Evolutionary conservation across 176 grass and related monocot genomes (phyloP).

Genomic region (Bonia amplexicaulis): DNA sequence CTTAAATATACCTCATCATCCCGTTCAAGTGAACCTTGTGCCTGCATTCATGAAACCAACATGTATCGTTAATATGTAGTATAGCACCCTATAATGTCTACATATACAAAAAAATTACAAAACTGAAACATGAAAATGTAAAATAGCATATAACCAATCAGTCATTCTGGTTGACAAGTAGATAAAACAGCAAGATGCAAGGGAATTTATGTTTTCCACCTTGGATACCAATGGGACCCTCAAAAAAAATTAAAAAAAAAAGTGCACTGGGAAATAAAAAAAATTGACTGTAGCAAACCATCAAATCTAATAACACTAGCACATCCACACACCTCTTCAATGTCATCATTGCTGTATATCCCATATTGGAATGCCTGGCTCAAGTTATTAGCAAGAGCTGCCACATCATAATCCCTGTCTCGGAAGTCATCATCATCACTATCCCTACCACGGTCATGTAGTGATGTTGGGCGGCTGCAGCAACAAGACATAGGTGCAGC

Average conservation of each 20-base stretch:
- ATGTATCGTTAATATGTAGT: constrained; percentile 6
- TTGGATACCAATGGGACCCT: background rate
- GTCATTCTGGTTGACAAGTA: background rate
- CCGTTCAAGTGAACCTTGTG: constrained; percentile 80
- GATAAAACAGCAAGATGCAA: background rate
- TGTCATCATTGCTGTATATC: constrained; percentile 83
- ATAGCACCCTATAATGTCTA: background rate
- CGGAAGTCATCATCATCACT: constrained; percentile 96
- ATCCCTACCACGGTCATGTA: constrained; percentile 87
- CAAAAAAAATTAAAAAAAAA: background rate
- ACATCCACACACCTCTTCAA: constrained; percentile 56
- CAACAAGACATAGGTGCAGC: constrained; percentile 12
- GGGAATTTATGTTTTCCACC: background rate
- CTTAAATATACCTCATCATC: constrained; percentile 82
- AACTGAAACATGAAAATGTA: constrained; percentile 15
- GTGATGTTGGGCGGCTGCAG: constrained; percentile 74
- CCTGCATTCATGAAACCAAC: constrained; percentile 61
- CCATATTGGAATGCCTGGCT: constrained; percentile 94
- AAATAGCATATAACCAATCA: constrained; percentile 15
- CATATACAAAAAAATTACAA: background rate
- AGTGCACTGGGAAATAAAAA: background rate
- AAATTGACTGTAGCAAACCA: background rate
- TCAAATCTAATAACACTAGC: constrained; percentile 17
- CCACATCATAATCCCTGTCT: constrained; percentile 96
- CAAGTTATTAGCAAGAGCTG: constrained; percentile 88